phyloP scores from a whole-genome alignment of 768 basidiomycete genomes.

The Leccinellum albellum region DNA sequence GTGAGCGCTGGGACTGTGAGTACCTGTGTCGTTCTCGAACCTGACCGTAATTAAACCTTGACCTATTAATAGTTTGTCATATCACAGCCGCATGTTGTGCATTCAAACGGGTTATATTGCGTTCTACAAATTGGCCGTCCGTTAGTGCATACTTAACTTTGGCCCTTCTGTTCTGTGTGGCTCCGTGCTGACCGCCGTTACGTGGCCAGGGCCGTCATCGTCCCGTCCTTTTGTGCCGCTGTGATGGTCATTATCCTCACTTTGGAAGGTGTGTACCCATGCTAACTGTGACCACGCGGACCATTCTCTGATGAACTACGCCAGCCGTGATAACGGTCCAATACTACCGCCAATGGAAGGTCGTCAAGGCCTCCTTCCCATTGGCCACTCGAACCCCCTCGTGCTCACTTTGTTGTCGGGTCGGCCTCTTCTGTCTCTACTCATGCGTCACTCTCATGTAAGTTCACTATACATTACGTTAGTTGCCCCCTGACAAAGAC shows the following conservation, averaged over 20 bases:
- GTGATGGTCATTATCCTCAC: slow-evolving; percentile 37
- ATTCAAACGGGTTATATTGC: slow-evolving; percentile 50
- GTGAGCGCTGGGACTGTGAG: slow-evolving; percentile 38
- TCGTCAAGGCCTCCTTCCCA: slow-evolving; percentile 39
- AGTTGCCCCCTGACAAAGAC: neutral
- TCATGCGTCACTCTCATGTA: slow-evolving; percentile 43
- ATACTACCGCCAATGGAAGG: slow-evolving; percentile 39
- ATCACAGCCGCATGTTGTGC: slow-evolving; percentile 14
- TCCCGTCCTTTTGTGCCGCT: slow-evolving; percentile 44
- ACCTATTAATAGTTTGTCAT: slow-evolving; percentile 16
- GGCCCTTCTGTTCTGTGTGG: slow-evolving; percentile 2
- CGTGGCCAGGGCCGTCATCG: slow-evolving; percentile 27
- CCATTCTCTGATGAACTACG: neutral
- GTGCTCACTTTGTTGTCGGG: slow-evolving; percentile 35
- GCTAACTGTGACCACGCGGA: neutral
- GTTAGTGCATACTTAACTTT: slow-evolving; percentile 31
- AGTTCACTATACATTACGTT: slow-evolving; percentile 8
- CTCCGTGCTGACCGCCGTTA: slow-evolving; percentile 15
- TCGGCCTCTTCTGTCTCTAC: slow-evolving; percentile 43
- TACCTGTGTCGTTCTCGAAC: slow-evolving; percentile 15
- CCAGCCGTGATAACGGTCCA: slow-evolving; percentile 43
- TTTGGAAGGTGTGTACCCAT: slow-evolving; percentile 41
- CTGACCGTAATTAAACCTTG: slow-evolving; percentile 10
- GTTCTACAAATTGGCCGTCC: slow-evolving; percentile 30
- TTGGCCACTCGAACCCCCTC: slow-evolving; percentile 37